Conservation (phyloP, 2,329 filamentous ascomycete species). For the Fusarium nisikadoi region DNA sequence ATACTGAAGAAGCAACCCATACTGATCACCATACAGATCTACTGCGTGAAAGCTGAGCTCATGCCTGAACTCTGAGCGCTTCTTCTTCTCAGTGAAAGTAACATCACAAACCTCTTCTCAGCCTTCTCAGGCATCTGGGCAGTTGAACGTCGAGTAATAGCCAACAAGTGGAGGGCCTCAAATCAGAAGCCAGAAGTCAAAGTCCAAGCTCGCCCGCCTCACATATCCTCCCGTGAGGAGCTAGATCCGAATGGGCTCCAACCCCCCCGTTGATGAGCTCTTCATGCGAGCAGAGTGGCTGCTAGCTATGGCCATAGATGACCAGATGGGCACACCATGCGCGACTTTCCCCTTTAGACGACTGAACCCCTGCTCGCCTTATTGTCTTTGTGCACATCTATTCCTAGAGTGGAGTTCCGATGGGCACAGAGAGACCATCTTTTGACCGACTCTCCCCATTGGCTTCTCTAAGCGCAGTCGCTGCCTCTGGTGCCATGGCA, state of each 20-base stretch:
- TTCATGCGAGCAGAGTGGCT: slow-evolving; percentile 41
- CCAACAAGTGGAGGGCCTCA: slow-evolving; percentile 37
- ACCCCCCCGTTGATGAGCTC: slow-evolving; percentile 33
- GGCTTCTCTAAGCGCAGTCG: slow-evolving; percentile 60
- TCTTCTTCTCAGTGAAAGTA: neutral
- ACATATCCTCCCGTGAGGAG: slow-evolving; percentile 33
- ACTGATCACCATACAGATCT: slow-evolving; percentile 29
- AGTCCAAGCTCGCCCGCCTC: slow-evolving; percentile 39
- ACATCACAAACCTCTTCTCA: slow-evolving; percentile 11
- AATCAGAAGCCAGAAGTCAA: slow-evolving; percentile 30
- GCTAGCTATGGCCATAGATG: slow-evolving; percentile 36
- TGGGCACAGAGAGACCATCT: slow-evolving; percentile 40
- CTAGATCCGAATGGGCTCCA: slow-evolving; percentile 40
- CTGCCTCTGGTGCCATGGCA: slow-evolving; percentile 45
- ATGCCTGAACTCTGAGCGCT: neutral
- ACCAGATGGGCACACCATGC: slow-evolving; percentile 45
- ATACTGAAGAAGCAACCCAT: slow-evolving; percentile 20
- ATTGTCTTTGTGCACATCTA: slow-evolving; percentile 45
- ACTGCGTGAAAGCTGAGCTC: slow-evolving; percentile 15
- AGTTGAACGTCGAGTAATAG: slow-evolving; percentile 20
- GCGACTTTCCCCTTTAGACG: slow-evolving; percentile 46
- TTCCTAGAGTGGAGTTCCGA: slow-evolving; percentile 44
- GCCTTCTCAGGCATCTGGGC: slow-evolving; percentile 16
- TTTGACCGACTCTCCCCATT: slow-evolving; percentile 52
- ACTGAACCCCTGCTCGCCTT: slow-evolving; percentile 30